Base-by-base conservation (phyloP, 1,284 basidiomycete species). In the Microbotryum saponariae region DNA sequence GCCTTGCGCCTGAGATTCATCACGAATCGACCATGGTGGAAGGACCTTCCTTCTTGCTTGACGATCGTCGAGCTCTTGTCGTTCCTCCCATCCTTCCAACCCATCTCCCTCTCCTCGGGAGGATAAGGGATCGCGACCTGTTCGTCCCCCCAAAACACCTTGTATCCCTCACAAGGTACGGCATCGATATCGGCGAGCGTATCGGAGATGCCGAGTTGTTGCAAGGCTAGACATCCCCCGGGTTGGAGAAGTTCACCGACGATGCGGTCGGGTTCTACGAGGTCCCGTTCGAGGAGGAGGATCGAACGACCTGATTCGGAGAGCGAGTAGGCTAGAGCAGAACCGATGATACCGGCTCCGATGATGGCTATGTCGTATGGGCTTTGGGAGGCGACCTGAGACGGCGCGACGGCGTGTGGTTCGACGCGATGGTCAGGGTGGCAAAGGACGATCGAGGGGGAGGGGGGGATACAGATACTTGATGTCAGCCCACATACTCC, bases 161-260 rank as follows among this genome's bases (percentile, higher is more conserved):
- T 89, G 77, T 98, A 99, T 1, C 94, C 96, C 64, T 86, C 80
- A 14, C 86, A 87, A 0, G 85, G 85, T 18, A 92, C 82, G 1
- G 93, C 86, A 74, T 92, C 94, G 61, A 98, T 96, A 23, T 82
- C 85, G 37, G 94, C 87, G 51, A 97, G 77, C 61, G 83, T 83
- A 57, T 84, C 83, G 25, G 70, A 73, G 70, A 98, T 77, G 2
- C 91, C 93, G 21, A 99, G 83, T 59, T 82, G 78, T 64, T 83
- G 77, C 54, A 98, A 78, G 0, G 91, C 86, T 4, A 81, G 79
- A 23, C 93, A 85, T 6, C 96, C 96, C 1, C 89, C 93, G 0
- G 96, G 96, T 73, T 98, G 94, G 23, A 99, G 79, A 1, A 98
- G 84, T 77, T 99, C 96, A 45, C 96, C 94, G 46, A 98, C 94